Conservation (phyloP, 164 flowering plant genomes). For the Vitis amurensis region DNA sequence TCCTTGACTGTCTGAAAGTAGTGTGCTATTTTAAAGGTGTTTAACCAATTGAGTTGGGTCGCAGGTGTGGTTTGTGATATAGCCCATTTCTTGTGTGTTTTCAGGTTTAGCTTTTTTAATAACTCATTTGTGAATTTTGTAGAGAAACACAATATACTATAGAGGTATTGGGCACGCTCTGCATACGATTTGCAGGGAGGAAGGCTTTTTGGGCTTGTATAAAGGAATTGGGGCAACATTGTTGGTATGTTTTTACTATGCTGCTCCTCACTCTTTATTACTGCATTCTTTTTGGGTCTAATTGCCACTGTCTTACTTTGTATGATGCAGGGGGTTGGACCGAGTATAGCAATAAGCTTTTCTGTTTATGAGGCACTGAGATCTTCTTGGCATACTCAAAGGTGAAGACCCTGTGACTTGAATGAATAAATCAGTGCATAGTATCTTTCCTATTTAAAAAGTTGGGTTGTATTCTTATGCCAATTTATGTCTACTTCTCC, state of each 20-base stretch:
- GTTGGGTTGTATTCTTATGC: background rate
- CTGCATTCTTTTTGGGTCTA: background rate
- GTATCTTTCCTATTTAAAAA: background rate
- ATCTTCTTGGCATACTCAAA: constrained; percentile 57
- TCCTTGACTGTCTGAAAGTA: no score
- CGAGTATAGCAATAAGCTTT: constrained; percentile 82
- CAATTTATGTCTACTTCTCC: background rate
- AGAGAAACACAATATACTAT: constrained; percentile 67
- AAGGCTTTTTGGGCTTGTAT: constrained; percentile 70
- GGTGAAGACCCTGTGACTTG: constrained; percentile 35
- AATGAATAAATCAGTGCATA: background rate
- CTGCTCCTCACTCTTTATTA: background rate
- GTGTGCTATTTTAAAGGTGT: no score
- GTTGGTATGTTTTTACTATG: constrained; percentile 45
- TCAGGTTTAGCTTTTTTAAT: background rate
- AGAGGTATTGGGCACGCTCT: constrained; percentile 69
- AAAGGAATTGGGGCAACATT: constrained; percentile 90
- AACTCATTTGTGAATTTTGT: constrained; percentile 15
- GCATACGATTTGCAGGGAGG: constrained; percentile 67
- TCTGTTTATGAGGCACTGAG: constrained; percentile 75
- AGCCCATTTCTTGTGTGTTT: background rate
- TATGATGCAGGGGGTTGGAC: constrained; percentile 79
- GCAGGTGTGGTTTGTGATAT: background rate
- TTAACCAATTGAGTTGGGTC: background rate
- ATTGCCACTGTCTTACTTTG: background rate